Evolutionary conservation across 306 rosid species (phyloP).

Genomic region (Sicyos baderoa): DNA sequence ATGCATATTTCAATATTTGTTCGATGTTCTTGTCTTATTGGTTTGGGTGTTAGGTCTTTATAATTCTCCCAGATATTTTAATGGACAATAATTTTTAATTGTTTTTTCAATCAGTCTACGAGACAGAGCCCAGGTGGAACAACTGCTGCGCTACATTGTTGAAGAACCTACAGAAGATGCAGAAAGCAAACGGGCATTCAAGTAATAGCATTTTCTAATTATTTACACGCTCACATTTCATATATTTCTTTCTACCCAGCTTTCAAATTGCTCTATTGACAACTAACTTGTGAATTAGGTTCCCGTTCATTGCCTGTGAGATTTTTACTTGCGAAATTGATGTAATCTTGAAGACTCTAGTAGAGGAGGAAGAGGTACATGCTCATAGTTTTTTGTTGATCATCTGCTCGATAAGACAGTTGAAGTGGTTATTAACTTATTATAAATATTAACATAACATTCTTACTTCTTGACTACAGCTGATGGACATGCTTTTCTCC

Average conservation of each 20-base stretch:
- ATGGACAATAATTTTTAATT: constrained; percentile 16
- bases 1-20: not conserved
- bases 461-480: constrained; percentile 38
- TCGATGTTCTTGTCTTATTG: not conserved
- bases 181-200: constrained; percentile 83
- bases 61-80: constrained; percentile 18
- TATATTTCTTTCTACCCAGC: constrained; percentile 20
- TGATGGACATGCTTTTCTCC: constrained; percentile 88
- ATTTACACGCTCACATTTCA: not conserved
- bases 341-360: constrained; percentile 92
- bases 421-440: constrained; percentile 9
- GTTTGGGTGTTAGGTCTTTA: not conserved
- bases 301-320: constrained; percentile 95
- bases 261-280: constrained; percentile 8
- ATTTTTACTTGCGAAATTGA: constrained; percentile 96
- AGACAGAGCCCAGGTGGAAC: constrained; percentile 93
- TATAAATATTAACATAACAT: constrained; percentile 13
- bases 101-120: constrained; percentile 52
- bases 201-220: constrained; percentile 39
- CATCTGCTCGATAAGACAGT: constrained; percentile 6
- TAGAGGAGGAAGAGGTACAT: constrained; percentile 92
- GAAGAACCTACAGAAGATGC: constrained; percentile 91
- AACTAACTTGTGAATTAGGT: constrained; percentile 44
- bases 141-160: constrained; percentile 61
- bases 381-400: constrained; percentile 1